phyloP scores from a whole-genome alignment of 805 yeast genomes.

The Metschnikowia corniflorae region DNA sequence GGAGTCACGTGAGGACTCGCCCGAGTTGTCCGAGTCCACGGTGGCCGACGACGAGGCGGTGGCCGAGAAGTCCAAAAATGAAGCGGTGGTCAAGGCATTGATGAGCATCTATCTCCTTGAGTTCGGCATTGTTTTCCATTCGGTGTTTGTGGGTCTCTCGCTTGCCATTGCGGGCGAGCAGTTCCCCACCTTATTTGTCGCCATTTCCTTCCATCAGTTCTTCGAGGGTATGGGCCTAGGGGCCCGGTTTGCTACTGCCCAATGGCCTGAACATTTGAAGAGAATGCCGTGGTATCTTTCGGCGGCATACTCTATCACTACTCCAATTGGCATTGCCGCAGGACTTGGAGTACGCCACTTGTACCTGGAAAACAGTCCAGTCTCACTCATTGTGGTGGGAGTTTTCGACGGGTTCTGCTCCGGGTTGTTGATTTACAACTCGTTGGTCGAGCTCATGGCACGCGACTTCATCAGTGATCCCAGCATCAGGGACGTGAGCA shows the following conservation, averaged over 20 bases:
- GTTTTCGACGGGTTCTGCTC: slow-evolving; percentile 72
- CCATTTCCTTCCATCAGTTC: slow-evolving; percentile 30
- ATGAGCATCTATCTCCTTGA: slow-evolving; percentile 21
- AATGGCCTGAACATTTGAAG: slow-evolving; percentile 22
- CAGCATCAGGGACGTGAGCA: slow-evolving; percentile 59
- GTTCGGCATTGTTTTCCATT: slow-evolving; percentile 33
- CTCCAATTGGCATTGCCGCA: slow-evolving; percentile 74
- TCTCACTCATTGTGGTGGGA: slow-evolving; percentile 64
- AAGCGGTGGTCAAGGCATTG: slow-evolving; percentile 11
- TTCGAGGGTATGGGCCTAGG: slow-evolving; percentile 35
- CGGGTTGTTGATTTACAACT: slow-evolving; percentile 75
- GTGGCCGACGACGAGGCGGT: background rate
- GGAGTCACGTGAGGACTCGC: slow-evolving; percentile 3
- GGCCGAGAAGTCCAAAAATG: slow-evolving; percentile 4
- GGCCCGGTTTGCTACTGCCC: slow-evolving; percentile 26
- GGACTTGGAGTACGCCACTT: slow-evolving; percentile 72
- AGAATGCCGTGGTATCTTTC: slow-evolving; percentile 18
- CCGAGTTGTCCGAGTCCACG: slow-evolving; percentile 1
- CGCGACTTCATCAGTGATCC: slow-evolving; percentile 63
- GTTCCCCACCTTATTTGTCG: slow-evolving; percentile 27
- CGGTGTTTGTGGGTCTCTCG: slow-evolving; percentile 32
- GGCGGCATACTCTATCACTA: slow-evolving; percentile 37
- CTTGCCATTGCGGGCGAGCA: slow-evolving; percentile 31
- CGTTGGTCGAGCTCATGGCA: slow-evolving; percentile 76
- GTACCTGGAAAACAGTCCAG: slow-evolving; percentile 56